phyloP scores from a whole-genome alignment of 805 yeast species.

The Wickerhamomyces kurtzmanii region DNA sequence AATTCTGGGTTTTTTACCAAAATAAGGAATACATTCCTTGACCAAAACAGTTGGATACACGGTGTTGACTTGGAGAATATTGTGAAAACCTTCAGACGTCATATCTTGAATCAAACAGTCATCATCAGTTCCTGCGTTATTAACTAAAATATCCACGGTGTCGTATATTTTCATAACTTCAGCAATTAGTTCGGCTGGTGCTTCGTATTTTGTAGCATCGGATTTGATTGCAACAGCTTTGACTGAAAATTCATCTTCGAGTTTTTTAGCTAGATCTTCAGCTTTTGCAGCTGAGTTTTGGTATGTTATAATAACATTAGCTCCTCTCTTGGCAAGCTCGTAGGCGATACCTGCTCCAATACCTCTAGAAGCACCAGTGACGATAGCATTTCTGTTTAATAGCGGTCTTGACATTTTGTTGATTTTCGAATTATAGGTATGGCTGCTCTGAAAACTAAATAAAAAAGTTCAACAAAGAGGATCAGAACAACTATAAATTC shows the following conservation, averaged over 20 bases:
- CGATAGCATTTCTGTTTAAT: conserved; percentile 20
- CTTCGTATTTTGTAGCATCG: conserved; percentile 1
- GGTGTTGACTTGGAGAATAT: conserved; percentile 5
- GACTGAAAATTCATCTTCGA: conserved; percentile 3
- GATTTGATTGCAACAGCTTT: conserved; percentile 6
- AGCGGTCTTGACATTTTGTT: too few species aligned
- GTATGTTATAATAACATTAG: conserved; percentile 23
- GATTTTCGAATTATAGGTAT: too few species aligned
- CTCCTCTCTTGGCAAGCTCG: conserved; percentile 25
- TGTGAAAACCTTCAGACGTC: conserved; percentile 3
- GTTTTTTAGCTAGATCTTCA: conserved; percentile 2
- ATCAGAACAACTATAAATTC: too few species aligned
- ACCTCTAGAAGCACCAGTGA: conserved; percentile 31
- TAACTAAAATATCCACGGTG: conserved; percentile 9
- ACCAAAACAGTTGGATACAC: conserved; percentile 4
- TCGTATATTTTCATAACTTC: conserved; percentile 4
- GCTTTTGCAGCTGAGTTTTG: conserved; percentile 4
- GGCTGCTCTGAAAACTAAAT: too few species aligned
- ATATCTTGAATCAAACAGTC: conserved; percentile 3
- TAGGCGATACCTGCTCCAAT: conserved; percentile 27
- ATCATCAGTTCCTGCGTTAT: conserved; percentile 12
- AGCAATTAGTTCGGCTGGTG: conserved; percentile 3
- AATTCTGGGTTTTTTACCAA: conserved; percentile 7
- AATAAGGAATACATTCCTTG: conserved; percentile 5
- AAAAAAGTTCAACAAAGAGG: too few species aligned